Evolutionary conservation across 805 yeast species (phyloP).

Genomic region (Candida gorgasii): DNA sequence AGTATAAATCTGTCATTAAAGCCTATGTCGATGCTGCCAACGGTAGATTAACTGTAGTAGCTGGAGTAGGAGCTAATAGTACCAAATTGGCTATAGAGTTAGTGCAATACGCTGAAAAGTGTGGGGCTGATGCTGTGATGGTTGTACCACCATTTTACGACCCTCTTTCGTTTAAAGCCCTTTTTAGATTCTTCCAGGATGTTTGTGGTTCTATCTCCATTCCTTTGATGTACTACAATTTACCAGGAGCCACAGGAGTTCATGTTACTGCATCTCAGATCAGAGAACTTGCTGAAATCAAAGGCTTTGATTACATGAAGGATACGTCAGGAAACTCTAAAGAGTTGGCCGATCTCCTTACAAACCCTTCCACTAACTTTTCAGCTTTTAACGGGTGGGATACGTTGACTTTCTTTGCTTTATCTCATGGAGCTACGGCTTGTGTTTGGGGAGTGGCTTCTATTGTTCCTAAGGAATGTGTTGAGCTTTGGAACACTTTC

Average conservation of each 20-base stretch:
- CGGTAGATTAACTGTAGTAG: slow-evolving; percentile 16
- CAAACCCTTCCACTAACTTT: slow-evolving; percentile 12
- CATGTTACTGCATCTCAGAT: slow-evolving; percentile 15
- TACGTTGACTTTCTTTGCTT: slow-evolving; percentile 16
- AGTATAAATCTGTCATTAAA: slow-evolving; percentile 16
- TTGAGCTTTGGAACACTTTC: slow-evolving; percentile 15
- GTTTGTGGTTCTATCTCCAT: slow-evolving; percentile 17
- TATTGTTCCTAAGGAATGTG: slow-evolving; percentile 17
- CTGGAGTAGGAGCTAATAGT: slow-evolving; percentile 18
- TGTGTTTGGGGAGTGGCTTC: slow-evolving; percentile 18
- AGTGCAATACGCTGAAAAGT: slow-evolving; percentile 16
- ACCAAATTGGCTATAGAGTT: slow-evolving; percentile 16
- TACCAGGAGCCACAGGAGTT: slow-evolving; percentile 18
- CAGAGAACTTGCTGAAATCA: slow-evolving; percentile 15
- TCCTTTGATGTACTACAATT: slow-evolving; percentile 17
- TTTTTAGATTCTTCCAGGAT: slow-evolving; percentile 14
- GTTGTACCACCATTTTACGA: slow-evolving; percentile 18
- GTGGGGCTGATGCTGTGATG: slow-evolving; percentile 18
- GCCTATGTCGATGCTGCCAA: slow-evolving; percentile 16
- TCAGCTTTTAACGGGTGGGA: slow-evolving; percentile 16
- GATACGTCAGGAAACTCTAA: slow-evolving; percentile 16
- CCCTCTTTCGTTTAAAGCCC: slow-evolving; percentile 15
- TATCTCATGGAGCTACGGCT: slow-evolving; percentile 17
- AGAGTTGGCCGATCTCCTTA: slow-evolving; percentile 15
- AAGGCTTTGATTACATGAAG: slow-evolving; percentile 17